These are phyloP conservation scores for Clathrospora elynae DNA, from an alignment of 2,329 filamentous ascomycete species.

Conservation along the genomic window DNA sequence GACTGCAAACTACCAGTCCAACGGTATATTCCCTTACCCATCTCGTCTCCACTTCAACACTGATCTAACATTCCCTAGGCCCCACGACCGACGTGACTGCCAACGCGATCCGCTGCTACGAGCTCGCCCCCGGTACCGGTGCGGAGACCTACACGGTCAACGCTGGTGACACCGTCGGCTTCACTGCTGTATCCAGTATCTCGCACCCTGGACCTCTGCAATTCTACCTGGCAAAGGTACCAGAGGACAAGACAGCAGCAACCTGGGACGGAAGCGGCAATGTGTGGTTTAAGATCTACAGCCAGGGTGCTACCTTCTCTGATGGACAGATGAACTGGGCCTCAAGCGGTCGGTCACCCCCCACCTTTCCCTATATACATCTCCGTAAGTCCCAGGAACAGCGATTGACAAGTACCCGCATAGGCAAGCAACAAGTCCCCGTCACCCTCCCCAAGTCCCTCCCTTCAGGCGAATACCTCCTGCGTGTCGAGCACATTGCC, in stretches of 20 bases:
- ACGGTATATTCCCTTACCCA: constrained; percentile 27
- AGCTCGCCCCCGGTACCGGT: constrained; percentile 24
- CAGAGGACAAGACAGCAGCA: constrained; percentile 31
- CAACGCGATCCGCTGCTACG: constrained; percentile 43
- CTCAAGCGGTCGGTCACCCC: constrained; percentile 18
- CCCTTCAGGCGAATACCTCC: constrained; percentile 53
- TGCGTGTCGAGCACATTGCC: constrained; percentile 56
- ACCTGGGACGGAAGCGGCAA: constrained; percentile 42
- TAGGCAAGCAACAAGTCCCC: constrained; percentile 25
- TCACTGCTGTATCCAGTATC: constrained; percentile 40
- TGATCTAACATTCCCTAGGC: constrained; percentile 10
- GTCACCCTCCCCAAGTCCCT: constrained; percentile 50
- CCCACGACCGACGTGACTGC: constrained; percentile 35
- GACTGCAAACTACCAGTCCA: constrained; percentile 44
- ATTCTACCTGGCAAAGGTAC: constrained; percentile 49
- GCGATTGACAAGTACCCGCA: constrained; percentile 4
- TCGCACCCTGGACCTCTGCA: constrained; percentile 45
- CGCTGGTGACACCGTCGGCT: constrained; percentile 40
- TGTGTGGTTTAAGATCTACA: constrained; percentile 48
- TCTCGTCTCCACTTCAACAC: constrained; percentile 10
- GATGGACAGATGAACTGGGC: constrained; percentile 36
- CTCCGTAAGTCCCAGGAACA: background rate
- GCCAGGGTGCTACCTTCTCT: constrained; percentile 27
- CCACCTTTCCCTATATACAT: background rate
- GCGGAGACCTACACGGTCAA: constrained; percentile 29